phyloP scores from a whole-genome alignment of 108 stramenopile genomes.

The Ochromonas danica region DNA sequence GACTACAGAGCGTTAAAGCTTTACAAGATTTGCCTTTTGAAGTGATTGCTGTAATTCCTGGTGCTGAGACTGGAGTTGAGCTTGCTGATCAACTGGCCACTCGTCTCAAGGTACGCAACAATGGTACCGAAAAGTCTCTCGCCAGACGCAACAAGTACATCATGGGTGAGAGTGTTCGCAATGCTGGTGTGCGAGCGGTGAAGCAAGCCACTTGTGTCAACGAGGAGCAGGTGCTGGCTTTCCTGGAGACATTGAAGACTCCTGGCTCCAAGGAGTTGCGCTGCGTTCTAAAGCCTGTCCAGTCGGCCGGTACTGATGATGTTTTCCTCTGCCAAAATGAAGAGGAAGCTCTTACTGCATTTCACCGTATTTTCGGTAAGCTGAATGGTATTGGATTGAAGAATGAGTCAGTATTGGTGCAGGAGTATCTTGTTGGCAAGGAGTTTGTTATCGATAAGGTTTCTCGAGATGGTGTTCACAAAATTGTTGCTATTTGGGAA shows the following conservation, averaged over 20 bases:
- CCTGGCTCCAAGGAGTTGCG: constrained; percentile 65
- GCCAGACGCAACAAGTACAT: constrained; percentile 84
- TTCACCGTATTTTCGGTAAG: constrained; percentile 71
- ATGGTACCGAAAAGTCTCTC: constrained; percentile 70
- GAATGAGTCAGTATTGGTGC: constrained; percentile 71
- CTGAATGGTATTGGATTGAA: constrained; percentile 73
- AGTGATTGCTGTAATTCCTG: constrained; percentile 47
- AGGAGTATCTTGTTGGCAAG: constrained; percentile 76
- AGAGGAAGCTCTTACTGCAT: constrained; percentile 84
- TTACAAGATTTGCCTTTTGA: constrained; percentile 45
- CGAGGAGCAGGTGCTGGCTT: constrained; percentile 70
- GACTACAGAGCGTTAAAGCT: constrained; percentile 31
- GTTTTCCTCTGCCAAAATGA: constrained; percentile 81
- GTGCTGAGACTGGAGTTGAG: constrained; percentile 61
- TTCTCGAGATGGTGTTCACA: constrained; percentile 73
- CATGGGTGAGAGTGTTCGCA: constrained; percentile 69
- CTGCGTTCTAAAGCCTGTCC: constrained; percentile 81
- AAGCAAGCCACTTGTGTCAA: constrained; percentile 68
- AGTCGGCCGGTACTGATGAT: constrained; percentile 88
- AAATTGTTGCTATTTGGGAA: constrained; percentile 94
- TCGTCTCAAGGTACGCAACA: constrained; percentile 66
- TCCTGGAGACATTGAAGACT: constrained; percentile 60
- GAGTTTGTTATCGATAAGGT: constrained; percentile 92
- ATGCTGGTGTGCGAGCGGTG: constrained; percentile 70
- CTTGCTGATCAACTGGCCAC: constrained; percentile 49